A percentile compares a stretch with the other conserved stretches of the same genome.
phyloP scores from a whole-genome alignment of 2,329 filamentous ascomycete species.

The Aspergillus sp. region DNA sequence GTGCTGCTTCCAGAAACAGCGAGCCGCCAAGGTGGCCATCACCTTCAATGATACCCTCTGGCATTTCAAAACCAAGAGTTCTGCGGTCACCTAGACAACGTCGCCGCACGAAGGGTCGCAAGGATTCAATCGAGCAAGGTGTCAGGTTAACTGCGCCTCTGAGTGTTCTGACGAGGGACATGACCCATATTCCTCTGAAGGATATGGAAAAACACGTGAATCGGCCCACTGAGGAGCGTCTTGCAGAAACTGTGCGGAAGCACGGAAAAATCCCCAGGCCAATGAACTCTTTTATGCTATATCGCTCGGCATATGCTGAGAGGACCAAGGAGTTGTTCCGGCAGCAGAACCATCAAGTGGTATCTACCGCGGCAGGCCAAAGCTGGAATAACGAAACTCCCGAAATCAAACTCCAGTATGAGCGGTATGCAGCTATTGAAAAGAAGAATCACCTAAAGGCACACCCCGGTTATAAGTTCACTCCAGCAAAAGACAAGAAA shows the following conservation, averaged over 20 bases:
- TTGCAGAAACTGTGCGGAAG: constrained; percentile 67
- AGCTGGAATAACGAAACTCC: constrained; percentile 82
- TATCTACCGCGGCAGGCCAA: constrained; percentile 81
- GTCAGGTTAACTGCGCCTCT: constrained; percentile 22
- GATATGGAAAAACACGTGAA: constrained; percentile 82
- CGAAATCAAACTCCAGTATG: constrained; percentile 73
- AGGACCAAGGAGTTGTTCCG: constrained; percentile 77
- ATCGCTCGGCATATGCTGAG: constrained; percentile 88
- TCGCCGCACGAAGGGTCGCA: constrained; percentile 13
- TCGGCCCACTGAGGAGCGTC: constrained; percentile 65
- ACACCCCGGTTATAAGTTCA: constrained; percentile 92
- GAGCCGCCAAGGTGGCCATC: constrained; percentile 19
- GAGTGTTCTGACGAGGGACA: constrained; percentile 32
- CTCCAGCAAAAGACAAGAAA: constrained; percentile 65
- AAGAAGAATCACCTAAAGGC: constrained; percentile 80
- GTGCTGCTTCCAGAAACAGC: constrained; percentile 7
- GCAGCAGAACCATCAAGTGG: constrained; percentile 90
- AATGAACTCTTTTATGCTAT: constrained; percentile 98
- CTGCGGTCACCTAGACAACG: constrained; percentile 13
- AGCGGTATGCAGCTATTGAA: constrained; percentile 75
- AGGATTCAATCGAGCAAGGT: constrained; percentile 1
- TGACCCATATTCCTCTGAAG: constrained; percentile 58
- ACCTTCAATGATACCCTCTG: constrained; percentile 14
- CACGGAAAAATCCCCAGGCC: constrained; percentile 81
- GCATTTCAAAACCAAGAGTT: constrained; percentile 9